Evolutionary conservation across 768 basidiomycete genomes (phyloP).

Genomic region (Atractiella rhizophila): DNA sequence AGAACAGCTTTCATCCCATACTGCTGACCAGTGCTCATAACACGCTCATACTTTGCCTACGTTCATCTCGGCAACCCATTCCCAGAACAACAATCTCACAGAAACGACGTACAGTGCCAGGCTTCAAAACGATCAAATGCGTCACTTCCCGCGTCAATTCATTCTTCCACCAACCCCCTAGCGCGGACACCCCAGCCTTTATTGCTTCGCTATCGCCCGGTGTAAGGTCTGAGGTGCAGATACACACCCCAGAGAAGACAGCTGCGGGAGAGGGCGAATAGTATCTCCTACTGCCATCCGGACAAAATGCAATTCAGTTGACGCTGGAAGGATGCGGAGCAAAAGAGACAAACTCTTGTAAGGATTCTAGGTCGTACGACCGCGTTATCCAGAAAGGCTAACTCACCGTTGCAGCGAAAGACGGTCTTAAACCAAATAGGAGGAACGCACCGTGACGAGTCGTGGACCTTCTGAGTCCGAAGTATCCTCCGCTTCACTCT

Average conservation of each 20-base stretch:
- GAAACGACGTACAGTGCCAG: conserved; percentile 13
- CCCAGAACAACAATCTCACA: background rate
- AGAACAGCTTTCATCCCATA: conserved; percentile 38
- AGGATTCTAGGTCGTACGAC: conserved; percentile 32
- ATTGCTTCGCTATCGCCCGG: conserved; percentile 44
- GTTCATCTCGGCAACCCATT: background rate
- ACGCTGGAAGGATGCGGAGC: background rate
- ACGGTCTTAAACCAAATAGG: no score
- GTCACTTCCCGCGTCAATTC: conserved; percentile 64
- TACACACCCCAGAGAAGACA: conserved; percentile 62
- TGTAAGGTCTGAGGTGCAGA: conserved; percentile 40
- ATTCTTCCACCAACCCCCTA: conserved; percentile 57
- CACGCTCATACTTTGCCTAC: conserved; percentile 34
- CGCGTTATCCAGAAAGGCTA: conserved; percentile 40
- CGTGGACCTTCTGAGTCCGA: no score
- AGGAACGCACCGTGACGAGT: no score
- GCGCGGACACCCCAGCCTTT: conserved; percentile 40
- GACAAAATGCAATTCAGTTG: background rate
- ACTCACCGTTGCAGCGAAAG: no score
- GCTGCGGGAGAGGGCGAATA: conserved; percentile 53
- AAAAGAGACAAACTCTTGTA: conserved; percentile 29
- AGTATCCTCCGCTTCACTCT: no score
- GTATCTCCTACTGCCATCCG: conserved; percentile 25
- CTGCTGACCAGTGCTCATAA: conserved; percentile 24
- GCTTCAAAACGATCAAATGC: conserved; percentile 44